Evolutionary conservation across 805 yeast genomes (phyloP).

Genomic region (Candida methanosorbosa): DNA sequence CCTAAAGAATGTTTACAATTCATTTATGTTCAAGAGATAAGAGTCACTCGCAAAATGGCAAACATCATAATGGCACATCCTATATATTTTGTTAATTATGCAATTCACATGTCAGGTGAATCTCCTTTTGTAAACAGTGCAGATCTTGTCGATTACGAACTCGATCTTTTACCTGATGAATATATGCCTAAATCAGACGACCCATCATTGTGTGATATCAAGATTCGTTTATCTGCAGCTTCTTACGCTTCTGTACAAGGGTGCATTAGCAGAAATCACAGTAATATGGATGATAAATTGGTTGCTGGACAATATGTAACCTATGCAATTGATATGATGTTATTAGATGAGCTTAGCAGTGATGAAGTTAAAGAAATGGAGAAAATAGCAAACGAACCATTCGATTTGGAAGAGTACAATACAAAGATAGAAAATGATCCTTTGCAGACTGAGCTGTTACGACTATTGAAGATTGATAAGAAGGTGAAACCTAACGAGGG

Average conservation of each 20-base stretch:
- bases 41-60: constrained; percentile 10
- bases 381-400: not conserved
- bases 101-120: constrained; percentile 4
- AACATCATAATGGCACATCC: constrained; percentile 5
- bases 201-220: not conserved
- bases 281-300: not conserved
- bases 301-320: not conserved
- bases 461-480: constrained; percentile 12
- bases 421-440: constrained; percentile 8
- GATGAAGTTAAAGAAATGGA: not conserved
- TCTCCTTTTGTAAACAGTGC: not conserved
- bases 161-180: not conserved
- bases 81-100: constrained; percentile 7
- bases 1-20: constrained; percentile 23
- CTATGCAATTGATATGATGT: not conserved
- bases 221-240: not conserved
- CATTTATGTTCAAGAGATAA: constrained; percentile 11
- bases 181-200: too few species aligned
- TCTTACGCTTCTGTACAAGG: not conserved
- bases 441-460: constrained; percentile 21
- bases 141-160: too few species aligned
- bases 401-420: not conserved
- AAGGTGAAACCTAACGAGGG: constrained; percentile 11
- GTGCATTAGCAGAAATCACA: too few species aligned
- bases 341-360: too few species aligned